A percentile compares a stretch with the other conserved stretches of the same genome.
Evolutionary conservation across 306 rosid genomes (phyloP).

Genomic region (Citrullus colocynthis): DNA sequence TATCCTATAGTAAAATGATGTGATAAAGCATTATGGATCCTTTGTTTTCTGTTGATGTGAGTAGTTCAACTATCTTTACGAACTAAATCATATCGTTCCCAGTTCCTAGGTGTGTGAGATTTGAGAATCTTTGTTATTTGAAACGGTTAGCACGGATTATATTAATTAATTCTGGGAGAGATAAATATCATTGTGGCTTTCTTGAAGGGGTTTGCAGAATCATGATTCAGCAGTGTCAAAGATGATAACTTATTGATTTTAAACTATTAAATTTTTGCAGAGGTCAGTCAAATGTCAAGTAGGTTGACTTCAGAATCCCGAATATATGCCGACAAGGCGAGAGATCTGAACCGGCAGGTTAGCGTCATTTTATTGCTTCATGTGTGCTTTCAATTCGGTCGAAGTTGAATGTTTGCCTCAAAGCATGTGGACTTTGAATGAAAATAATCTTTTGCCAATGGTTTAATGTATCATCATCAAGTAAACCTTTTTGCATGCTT

Average conservation of each 20-base stretch:
- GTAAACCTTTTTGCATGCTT: background rate
- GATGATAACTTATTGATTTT: background rate
- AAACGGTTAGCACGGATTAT: background rate
- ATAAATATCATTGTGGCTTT: background rate
- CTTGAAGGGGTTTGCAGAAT: background rate
- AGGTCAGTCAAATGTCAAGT: conserved; percentile 97
- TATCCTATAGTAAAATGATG: background rate
- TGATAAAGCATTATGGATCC: background rate
- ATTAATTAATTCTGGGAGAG: background rate
- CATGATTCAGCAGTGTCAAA: background rate
- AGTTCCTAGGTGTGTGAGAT: background rate
- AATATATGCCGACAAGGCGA: conserved; percentile 83
- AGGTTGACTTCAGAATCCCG: conserved; percentile 93
- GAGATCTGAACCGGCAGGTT: conserved; percentile 90
- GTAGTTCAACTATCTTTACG: background rate
- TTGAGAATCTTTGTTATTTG: background rate
- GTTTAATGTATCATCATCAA: background rate
- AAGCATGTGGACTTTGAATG: background rate
- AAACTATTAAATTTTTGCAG: conserved; percentile 37
- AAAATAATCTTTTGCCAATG: background rate
- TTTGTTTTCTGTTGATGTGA: background rate
- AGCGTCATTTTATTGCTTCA: conserved; percentile 11
- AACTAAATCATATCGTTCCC: background rate
- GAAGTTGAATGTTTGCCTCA: background rate
- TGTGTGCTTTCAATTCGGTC: background rate